Evolutionary conservation across 129 eudicot genomes (phyloP), one percentile per base, ranked within the genome.

Genomic region (Calendula officinalis): DNA sequence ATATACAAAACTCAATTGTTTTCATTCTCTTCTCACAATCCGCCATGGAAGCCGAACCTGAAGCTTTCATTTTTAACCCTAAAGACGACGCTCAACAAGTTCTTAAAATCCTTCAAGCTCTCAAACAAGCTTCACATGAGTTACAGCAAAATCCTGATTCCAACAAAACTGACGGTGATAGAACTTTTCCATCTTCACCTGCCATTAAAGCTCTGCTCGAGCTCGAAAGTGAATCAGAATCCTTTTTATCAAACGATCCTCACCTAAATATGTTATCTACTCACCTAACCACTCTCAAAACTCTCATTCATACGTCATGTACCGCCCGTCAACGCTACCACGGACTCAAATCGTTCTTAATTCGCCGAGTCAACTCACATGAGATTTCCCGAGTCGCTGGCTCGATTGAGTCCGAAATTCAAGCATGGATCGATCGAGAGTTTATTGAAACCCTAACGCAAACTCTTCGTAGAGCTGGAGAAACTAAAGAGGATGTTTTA

Each of bases 401-500:
- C 10, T 73, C 66, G 33, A 81, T 87, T 22, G 91, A 87, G 71
- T 68, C 77, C 3, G 98, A 91, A 70, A 75, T 91, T 17, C 86
- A 84, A 41, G 79, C 86, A 1, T 87, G 95, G 90, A 87, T 87
- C 54, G 91, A 83, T 32, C 88, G 90, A 0, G 88, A 91, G 58
- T 50, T 45, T 4, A 43, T 91, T 2, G 83, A 82, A 17, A 65
- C 62, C 68, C 77, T 91, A 27, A 69, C 78, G 7, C 57, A 17
- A 7, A 62, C 85, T 5, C 56, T 91, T 15, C 75, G 74, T 4
- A 11, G 39, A 30, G 49, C 57, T 3, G 9, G 1, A 2, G 75
- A 34, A 39, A 47, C 22, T 8, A 74, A 81, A 8, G 82, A 79
- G 6, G 74, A 57, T 10, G 56, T 51, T 17, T 38, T 84, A 32